Base-by-base conservation (phyloP, 1,139 yeast genomes). In the Scheffersomyces lignicola region DNA sequence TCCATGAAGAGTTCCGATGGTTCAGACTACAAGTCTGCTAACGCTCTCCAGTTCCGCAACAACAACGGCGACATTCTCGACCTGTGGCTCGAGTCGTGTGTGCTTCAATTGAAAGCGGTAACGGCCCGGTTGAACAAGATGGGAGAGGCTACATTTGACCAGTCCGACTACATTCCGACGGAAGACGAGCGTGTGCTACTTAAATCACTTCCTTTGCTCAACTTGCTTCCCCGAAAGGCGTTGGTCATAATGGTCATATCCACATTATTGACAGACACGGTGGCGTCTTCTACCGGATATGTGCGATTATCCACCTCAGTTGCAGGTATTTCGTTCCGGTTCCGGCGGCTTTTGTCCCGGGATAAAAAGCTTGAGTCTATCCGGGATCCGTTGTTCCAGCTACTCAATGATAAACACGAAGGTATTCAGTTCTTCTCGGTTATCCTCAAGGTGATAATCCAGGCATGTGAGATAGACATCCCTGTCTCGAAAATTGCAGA, bases 171-270 rank as follows among this genome's bases (percentile, higher is more conserved):
- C n/a, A 3, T 68, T 67, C 40, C 40, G 5, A 26, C 20, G 11
- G 38, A 36, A 9, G 51, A 43, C 16, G 58, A 54, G 31, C 24
- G 34, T 12, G 31, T 42, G 2, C 40, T 55, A 4, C 27, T 36
- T 3, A 47, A 49, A 32, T 52, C 51, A 31, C 37, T 38, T 24
- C 41, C 46, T 16, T 48, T 48, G 28, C 40, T 61, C 25, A 44
- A 49, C 12, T 30, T 52, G 2, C 35, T 61, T 3, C 53, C 58
- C 1, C 41, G 41, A 4, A 37, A 49, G 13, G 39, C 48, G 3
- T 31, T 60, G n/a, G 48, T 48, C 5, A 48, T 58, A 2, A 16
- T 59, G 11, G 31, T 59, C 9, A 38, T 61, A n/a, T 54, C 49
- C 36, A 28, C 41, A 44, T 9, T 58, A 32, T 38, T 62, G 15